A percentile compares a stretch with the other conserved stretches of the same genome.
Conservation (phyloP, 2,329 filamentous ascomycete species). For the Xylaria sp. region DNA sequence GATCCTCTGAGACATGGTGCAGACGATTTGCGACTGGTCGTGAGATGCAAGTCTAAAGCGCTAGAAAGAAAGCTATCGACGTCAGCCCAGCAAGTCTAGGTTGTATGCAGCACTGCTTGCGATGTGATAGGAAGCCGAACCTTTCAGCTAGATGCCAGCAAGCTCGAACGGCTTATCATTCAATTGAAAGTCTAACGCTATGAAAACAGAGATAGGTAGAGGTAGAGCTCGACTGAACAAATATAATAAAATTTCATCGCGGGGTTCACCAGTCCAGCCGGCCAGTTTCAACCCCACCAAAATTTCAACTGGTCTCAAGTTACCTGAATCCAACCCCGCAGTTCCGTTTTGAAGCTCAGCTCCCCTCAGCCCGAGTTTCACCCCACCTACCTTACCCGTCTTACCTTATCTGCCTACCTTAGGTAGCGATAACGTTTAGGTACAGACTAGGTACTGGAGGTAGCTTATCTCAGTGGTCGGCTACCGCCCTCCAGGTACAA, state of each 20-base stretch:
- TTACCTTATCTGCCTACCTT: too few relatives aligned
- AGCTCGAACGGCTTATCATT: background rate
- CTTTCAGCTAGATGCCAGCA: background rate
- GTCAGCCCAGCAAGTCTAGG: background rate
- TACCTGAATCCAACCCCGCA: constrained; percentile 10
- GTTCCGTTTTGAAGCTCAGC: constrained; percentile 12
- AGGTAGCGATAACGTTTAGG: too few relatives aligned
- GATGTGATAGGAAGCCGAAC: background rate
- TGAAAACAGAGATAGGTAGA: background rate
- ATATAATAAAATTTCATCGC: constrained; percentile 28
- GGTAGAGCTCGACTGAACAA: constrained; percentile 5
- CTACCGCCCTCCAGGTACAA: too few relatives aligned
- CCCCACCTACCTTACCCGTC: constrained; percentile 16
- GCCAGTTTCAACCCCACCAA: constrained; percentile 26
- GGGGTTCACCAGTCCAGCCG: constrained; percentile 18
- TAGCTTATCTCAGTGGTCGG: too few relatives aligned
- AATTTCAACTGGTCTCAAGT: constrained; percentile 8
- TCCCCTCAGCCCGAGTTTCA: background rate
- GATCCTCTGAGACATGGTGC: constrained; percentile 59
- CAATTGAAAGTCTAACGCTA: background rate
- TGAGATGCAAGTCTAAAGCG: background rate
- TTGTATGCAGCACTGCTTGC: background rate
- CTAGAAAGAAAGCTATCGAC: background rate
- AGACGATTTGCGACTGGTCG: constrained; percentile 18
- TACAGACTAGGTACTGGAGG: too few relatives aligned